These are phyloP conservation scores for Vaccinium myrtillus DNA, from an alignment of 148 eudicot species.

Conservation along the genomic window DNA sequence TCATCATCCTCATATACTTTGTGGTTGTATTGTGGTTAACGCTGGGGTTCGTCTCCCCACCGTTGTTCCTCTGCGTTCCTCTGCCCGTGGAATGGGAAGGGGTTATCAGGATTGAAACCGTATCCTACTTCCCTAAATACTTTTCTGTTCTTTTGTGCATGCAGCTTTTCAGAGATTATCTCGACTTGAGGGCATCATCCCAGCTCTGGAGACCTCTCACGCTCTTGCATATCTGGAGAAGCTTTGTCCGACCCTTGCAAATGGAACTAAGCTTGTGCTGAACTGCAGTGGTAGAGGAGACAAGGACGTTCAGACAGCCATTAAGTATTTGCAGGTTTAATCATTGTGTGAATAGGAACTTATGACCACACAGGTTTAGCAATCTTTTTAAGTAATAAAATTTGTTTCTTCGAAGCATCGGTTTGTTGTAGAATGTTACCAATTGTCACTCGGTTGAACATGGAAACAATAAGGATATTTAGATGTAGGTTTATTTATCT, in stretches of 20 bases:
- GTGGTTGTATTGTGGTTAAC: not conserved
- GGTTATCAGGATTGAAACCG: not conserved
- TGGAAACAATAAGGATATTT: not conserved
- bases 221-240: slow-evolving; percentile 86
- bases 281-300: slow-evolving; percentile 99
- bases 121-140: not conserved
- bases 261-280: slow-evolving; percentile 78
- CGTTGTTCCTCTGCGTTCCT: not conserved
- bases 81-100: not conserved
- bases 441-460: not conserved
- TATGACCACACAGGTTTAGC: not conserved
- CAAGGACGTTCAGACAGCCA: slow-evolving; percentile 89
- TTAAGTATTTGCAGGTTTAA: slow-evolving; percentile 66
- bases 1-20: not conserved
- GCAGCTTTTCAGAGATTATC: slow-evolving; percentile 93
- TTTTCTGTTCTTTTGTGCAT: not conserved
- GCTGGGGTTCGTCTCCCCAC: not conserved
- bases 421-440: not conserved
- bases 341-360: not conserved
- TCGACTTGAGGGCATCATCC: slow-evolving; percentile 89
- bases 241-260: slow-evolving; percentile 77
- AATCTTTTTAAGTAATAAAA: not conserved
- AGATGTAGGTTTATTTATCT: not conserved
- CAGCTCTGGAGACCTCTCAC: slow-evolving; percentile 97
- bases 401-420: not conserved